Conservation (phyloP, 805 yeast species). For the Candida pini region DNA sequence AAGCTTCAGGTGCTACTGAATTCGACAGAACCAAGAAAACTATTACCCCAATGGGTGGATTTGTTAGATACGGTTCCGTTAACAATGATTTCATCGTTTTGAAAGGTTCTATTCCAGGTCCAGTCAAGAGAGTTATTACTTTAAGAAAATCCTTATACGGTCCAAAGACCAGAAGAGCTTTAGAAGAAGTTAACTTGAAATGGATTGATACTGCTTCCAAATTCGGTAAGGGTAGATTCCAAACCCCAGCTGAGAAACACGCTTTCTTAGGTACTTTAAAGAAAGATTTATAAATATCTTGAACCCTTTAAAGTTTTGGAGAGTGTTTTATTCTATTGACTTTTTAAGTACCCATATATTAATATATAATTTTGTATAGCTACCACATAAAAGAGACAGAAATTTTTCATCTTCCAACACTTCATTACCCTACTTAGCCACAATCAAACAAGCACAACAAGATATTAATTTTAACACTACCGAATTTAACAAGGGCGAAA, state of each 20-base stretch:
- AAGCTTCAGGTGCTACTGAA: constrained; percentile 90
- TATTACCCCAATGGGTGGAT: constrained; percentile 99
- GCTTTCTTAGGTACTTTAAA: constrained; percentile 99
- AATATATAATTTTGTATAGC: neutral
- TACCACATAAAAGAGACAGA: too few relatives aligned
- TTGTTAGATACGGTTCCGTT: constrained; percentile 98
- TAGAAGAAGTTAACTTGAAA: constrained; percentile 94
- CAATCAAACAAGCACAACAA: too few relatives aligned
- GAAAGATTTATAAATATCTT: constrained; percentile 70
- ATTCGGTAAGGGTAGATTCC: constrained; percentile 99
- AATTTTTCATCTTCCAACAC: too few relatives aligned
- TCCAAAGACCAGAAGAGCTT: constrained; percentile 96
- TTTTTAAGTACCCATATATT: neutral
- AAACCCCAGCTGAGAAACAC: constrained; percentile 99
- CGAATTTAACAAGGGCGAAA: too few relatives aligned
- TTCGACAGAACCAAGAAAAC: constrained; percentile 99
- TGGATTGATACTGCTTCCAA: constrained; percentile 99
- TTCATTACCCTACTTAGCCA: too few relatives aligned
- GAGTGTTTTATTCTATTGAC: neutral
- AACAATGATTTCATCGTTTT: constrained; percentile 96
- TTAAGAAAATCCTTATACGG: constrained; percentile 97
- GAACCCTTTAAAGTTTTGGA: too few relatives aligned
- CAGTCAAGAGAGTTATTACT: constrained; percentile 98
- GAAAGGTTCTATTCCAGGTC: constrained; percentile 99
- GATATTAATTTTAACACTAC: too few relatives aligned